Evolutionary conservation across 208 protist genomes (phyloP), one percentile per base, ranked within the genome.

Genomic region (Crithidia bombi): DNA sequence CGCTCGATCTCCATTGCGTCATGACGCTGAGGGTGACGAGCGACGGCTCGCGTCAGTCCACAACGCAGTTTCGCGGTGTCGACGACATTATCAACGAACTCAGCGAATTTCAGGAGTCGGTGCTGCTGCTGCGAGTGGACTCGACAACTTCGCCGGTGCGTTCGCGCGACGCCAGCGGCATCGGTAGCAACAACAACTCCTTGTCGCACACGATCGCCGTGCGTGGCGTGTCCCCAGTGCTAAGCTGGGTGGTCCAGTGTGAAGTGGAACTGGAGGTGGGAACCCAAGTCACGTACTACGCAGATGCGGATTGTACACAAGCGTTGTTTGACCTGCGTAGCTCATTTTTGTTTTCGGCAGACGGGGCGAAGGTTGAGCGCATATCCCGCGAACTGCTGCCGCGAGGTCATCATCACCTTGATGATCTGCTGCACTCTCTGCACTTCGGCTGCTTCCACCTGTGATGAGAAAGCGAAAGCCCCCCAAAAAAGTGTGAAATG

Each of bases 31-130:
- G 75, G 21, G 69, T 79, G 15, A 33, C 69, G n/a, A 52, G 52
- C 25, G 64, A 75, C 41, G 65, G 38, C 9, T 56, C 65, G 44
- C 73, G 57, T 15, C 54, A 62, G 32, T 47, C 58, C 5, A 12
- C 67, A 17, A 43, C 47, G 52, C 73, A 51, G 32, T 47, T 65
- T 15, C 25, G 74, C 28, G 66, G 75, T 12, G 68, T 82, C 25
- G 79, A 83, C 49, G 79, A 79, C 47, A 79, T 89, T 25, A 70
- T 76, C 21, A 73, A 80, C 54, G 82, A 90, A 51, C 74, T 83
- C 33, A 84, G 73, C 57, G 73, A 80, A 36, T 81, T 84, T 56
- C 82, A 87, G 52, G 78, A 83, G 36, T 76, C 82, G 17, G 63
- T 87, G 33, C 66, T 73, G 57, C 47, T 67, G 2, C 55, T 69